Conservation (phyloP, 768 basidiomycete genomes). For the Lactarius hengduanensis region DNA sequence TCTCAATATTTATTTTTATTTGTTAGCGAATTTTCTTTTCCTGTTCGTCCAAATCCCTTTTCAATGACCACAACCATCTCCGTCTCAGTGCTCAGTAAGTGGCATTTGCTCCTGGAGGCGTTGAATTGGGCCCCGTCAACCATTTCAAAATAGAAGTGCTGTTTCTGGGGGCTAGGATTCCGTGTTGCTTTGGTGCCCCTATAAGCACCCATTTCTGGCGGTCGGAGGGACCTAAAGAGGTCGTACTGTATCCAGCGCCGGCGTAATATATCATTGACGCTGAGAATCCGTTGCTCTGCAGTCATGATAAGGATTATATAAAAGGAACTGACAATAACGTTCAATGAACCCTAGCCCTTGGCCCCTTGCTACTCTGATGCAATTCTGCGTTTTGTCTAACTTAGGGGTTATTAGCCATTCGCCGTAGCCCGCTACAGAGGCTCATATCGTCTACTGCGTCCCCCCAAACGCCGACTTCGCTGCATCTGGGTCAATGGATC, state of each 20-base stretch:
- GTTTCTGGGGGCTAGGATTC: neutral
- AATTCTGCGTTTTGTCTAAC: neutral
- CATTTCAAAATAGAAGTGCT: neutral
- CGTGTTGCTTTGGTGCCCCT: neutral
- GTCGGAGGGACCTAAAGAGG: neutral
- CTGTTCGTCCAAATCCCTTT: neutral
- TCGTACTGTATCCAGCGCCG: neutral
- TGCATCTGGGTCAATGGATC: neutral
- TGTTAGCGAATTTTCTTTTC: neutral
- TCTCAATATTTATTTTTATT: constrained; percentile 42
- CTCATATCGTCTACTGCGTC: neutral
- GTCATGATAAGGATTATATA: neutral
- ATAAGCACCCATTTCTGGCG: no score
- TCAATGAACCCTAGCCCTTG: neutral
- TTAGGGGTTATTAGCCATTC: neutral
- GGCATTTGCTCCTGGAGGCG: no score
- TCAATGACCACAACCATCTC: no score
- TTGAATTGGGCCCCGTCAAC: no score
- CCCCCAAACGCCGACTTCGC: neutral
- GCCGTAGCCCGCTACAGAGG: neutral
- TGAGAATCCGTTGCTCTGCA: neutral
- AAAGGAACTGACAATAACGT: neutral
- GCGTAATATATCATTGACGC: neutral
- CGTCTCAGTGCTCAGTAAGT: no score
- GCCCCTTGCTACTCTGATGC: neutral